Evolutionary conservation across 768 basidiomycete species (phyloP).

Genomic region (Mrakia gelida): DNA sequence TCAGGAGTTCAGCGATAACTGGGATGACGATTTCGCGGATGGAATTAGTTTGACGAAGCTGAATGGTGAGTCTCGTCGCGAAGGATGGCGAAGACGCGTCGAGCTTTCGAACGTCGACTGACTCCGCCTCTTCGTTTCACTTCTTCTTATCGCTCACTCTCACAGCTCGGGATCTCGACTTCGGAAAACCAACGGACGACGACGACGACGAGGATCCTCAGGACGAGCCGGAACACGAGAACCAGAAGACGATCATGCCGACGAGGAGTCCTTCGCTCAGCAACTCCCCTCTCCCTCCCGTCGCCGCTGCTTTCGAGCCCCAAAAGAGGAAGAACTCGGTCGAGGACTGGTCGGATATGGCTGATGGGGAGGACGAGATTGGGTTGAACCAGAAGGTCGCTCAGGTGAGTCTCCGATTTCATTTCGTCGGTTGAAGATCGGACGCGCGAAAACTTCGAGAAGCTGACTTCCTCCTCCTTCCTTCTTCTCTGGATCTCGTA

Average conservation of each 20-base stretch:
- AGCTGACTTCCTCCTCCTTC: neutral
- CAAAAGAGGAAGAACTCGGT: slow-evolving; percentile 41
- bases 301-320: neutral
- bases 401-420: slow-evolving; percentile 42
- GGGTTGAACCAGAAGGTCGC: slow-evolving; percentile 71
- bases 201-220: slow-evolving; percentile 14
- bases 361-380: slow-evolving; percentile 69
- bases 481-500: neutral
- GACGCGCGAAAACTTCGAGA: neutral
- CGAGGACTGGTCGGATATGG: slow-evolving; percentile 89
- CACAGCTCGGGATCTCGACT: neutral
- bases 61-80: slow-evolving; percentile 51
- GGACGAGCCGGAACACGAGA: slow-evolving; percentile 38
- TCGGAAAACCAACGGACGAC: neutral
- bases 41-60: slow-evolving; percentile 83
- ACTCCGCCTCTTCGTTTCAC: neutral
- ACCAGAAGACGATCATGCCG: slow-evolving; percentile 41
- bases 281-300: neutral
- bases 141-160: no score
- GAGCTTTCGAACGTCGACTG: neutral
- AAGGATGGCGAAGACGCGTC: neutral
- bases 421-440: neutral
- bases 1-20: slow-evolving; percentile 60
- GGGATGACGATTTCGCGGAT: slow-evolving; percentile 98
- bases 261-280: slow-evolving; percentile 33